Conservation (phyloP, 108 stramenopile genomes). For the Fistulifera solaris region DNA sequence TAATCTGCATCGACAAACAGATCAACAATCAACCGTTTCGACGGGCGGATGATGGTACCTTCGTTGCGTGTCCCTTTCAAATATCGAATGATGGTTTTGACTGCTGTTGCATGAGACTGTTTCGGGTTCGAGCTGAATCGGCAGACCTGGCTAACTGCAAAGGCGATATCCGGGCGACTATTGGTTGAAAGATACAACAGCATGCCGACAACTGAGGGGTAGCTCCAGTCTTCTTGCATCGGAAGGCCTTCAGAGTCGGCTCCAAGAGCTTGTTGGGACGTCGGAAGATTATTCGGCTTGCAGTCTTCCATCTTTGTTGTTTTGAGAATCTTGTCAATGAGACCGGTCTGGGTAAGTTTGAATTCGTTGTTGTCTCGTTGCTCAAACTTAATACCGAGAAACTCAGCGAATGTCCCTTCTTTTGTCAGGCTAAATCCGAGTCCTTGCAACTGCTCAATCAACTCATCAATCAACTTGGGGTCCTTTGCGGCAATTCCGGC, state of each 20-base stretch:
- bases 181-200: conserved; percentile 29
- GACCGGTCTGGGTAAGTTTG: conserved; percentile 28
- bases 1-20: conserved; percentile 43
- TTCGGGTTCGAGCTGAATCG: conserved; percentile 24
- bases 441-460: neutral
- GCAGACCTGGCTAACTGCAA: conserved; percentile 35
- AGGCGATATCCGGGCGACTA: conserved; percentile 31
- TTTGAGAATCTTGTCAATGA: conserved; percentile 31
- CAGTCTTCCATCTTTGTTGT: conserved; percentile 33
- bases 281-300: conserved; percentile 21
- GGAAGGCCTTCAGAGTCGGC: conserved; percentile 24
- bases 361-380: neutral
- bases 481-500: neutral
- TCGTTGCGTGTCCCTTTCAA: conserved; percentile 23
- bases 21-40: conserved; percentile 14
- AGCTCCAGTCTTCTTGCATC: conserved; percentile 23
- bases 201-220: conserved; percentile 36
- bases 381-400: conserved; percentile 18
- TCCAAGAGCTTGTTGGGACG: conserved; percentile 21
- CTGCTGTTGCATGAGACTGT: conserved; percentile 28
- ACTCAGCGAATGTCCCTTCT: conserved; percentile 15
- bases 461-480: neutral
- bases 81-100: conserved; percentile 44
- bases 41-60: conserved; percentile 27
- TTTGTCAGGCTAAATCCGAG: conserved; percentile 14